Percentiles rank a stretch among this genome's conserved stretches.
phyloP scores from a whole-genome alignment of 1,139 yeast genomes.

The Blastobotrys ciferrii region DNA sequence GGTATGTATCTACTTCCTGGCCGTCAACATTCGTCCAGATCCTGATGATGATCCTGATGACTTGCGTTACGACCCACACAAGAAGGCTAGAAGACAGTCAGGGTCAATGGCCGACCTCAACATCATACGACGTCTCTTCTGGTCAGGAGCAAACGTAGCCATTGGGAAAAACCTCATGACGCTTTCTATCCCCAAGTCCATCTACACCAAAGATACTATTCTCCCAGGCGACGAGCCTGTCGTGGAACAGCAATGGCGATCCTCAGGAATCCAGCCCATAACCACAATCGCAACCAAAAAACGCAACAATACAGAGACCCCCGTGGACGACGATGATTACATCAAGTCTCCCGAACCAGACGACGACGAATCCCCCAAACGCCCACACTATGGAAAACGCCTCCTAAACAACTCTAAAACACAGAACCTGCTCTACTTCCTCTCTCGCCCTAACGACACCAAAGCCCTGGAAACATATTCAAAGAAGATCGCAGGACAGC shows the following conservation, averaged over 20 bases:
- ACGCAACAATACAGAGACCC: not conserved
- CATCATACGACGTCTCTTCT: slow-evolving; percentile 25
- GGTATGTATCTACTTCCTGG: slow-evolving; percentile 19
- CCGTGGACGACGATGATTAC: not conserved
- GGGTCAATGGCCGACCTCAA: slow-evolving; percentile 19
- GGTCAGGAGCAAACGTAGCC: slow-evolving; percentile 25
- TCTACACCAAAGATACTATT: not conserved
- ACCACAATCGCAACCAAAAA: not conserved
- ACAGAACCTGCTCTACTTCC: slow-evolving; percentile 12
- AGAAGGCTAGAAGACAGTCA: slow-evolving; percentile 2
- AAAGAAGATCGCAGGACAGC: slow-evolving; percentile 3
- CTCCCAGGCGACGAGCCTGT: slow-evolving; percentile 2
- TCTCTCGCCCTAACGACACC: slow-evolving; percentile 16
- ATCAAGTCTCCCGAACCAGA: slow-evolving; percentile 5
- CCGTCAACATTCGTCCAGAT: slow-evolving; percentile 12
- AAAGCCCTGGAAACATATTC: slow-evolving; percentile 13
- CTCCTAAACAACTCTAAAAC: not conserved
- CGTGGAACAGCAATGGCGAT: slow-evolving; percentile 4
- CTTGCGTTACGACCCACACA: slow-evolving; percentile 1
- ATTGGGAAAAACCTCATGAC: slow-evolving; percentile 19
- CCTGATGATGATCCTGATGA: slow-evolving; percentile 11
- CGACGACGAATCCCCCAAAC: not conserved
- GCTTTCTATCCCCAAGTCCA: slow-evolving; percentile 20
- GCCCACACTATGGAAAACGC: not conserved
- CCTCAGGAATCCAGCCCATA: not conserved